Conservation (phyloP, 352 stramenopile genomes). For the Blastocystis sp. region DNA sequence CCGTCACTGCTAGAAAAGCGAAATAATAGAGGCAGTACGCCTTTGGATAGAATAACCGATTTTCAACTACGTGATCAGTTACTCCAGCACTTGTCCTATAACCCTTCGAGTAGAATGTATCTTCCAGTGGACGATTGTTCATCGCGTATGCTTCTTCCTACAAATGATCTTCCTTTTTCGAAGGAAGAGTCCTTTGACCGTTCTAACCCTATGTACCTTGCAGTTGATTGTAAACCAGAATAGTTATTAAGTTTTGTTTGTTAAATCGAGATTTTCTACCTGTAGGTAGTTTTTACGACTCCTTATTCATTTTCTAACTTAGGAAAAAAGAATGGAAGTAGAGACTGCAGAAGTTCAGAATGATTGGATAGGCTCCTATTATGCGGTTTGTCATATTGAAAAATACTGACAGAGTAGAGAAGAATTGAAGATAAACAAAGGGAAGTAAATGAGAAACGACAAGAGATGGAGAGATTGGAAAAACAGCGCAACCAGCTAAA, state of each 20-base stretch:
- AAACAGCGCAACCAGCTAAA: constrained; percentile 98
- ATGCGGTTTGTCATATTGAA: background rate
- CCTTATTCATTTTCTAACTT: background rate
- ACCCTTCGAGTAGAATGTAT: background rate
- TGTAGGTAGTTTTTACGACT: background rate
- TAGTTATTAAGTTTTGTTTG: background rate
- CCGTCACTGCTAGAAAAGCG: background rate
- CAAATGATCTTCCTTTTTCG: background rate
- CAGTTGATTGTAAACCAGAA: background rate
- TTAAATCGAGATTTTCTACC: background rate
- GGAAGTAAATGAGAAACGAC: constrained; percentile 84
- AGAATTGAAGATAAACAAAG: constrained; percentile 90
- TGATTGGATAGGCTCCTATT: constrained; percentile 41
- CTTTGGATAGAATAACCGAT: background rate
- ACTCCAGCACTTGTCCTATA: background rate
- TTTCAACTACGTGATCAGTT: background rate
- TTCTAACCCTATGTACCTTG: constrained; percentile 14
- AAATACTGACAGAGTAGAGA: constrained; percentile 68
- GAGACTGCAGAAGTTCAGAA: background rate
- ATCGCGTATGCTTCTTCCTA: background rate
- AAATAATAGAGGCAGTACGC: constrained; percentile 32
- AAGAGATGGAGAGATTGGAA: constrained; percentile 93
- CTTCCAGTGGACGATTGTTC: background rate
- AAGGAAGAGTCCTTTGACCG: background rate
- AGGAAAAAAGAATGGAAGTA: constrained; percentile 42